Percentiles rank a stretch among this genome's conserved stretches.
phyloP scores from a whole-genome alignment of 164 flowering plant genomes.

The Vitis amurensis region DNA sequence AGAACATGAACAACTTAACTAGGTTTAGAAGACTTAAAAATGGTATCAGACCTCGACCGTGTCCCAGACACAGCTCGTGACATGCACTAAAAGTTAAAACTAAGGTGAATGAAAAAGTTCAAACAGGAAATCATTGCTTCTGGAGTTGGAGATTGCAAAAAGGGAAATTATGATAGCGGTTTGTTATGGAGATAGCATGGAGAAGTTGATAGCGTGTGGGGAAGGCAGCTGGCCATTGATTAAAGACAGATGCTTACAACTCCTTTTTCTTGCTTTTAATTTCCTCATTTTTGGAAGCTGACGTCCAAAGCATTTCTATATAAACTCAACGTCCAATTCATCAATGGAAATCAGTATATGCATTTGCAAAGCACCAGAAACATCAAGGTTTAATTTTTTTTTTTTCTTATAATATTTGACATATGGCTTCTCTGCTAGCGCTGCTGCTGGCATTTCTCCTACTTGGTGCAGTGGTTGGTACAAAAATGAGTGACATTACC shows the following conservation, averaged over 20 bases:
- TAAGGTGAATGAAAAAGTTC: no score
- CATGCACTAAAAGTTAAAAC: no score
- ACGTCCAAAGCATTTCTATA: neutral
- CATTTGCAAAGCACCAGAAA: neutral
- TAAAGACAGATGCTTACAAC: neutral
- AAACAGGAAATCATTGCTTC: no score
- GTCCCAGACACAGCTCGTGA: no score
- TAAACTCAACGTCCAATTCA: neutral
- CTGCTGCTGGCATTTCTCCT: constrained; percentile 5
- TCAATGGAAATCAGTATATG: no score
- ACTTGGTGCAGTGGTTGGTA: constrained; percentile 7
- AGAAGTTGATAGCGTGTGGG: constrained; percentile 7
- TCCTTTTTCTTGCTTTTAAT: neutral
- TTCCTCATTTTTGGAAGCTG: neutral
- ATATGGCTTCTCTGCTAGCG: constrained; percentile 4
- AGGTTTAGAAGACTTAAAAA: no score
- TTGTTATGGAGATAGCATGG: neutral
- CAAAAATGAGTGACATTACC: neutral
- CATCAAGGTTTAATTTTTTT: no score
- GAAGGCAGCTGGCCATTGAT: neutral
- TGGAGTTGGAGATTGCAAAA: no score
- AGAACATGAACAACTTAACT: no score
- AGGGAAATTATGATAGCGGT: no score
- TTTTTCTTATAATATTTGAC: no score
- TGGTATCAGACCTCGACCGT: no score